phyloP scores from a whole-genome alignment of 1,284 basidiomycete species.

The Xerocomus nothofagi region DNA sequence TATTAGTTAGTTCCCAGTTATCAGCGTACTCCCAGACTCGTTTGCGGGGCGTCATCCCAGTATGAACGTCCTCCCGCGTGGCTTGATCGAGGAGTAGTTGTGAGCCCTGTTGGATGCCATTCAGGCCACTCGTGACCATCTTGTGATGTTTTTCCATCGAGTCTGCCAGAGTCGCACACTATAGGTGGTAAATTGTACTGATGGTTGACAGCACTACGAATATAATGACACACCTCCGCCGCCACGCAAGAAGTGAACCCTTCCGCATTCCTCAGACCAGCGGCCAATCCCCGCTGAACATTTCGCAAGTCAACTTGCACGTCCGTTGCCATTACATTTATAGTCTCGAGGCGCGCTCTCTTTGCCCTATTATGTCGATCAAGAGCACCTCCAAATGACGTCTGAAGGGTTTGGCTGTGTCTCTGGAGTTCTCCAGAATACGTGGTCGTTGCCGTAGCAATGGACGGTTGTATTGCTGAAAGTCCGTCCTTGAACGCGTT shows the following conservation, averaged over 20 bases:
- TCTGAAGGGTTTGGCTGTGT: constrained; percentile 45
- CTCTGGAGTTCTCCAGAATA: constrained; percentile 56
- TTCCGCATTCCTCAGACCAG: constrained; percentile 53
- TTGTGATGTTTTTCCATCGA: constrained; percentile 44
- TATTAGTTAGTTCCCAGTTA: constrained; percentile 66
- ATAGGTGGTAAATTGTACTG: neutral
- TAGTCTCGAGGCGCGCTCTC: constrained; percentile 62
- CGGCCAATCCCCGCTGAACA: constrained; percentile 49
- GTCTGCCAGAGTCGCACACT: constrained; percentile 44
- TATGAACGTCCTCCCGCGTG: constrained; percentile 58
- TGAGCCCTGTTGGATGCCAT: constrained; percentile 49
- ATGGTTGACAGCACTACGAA: neutral
- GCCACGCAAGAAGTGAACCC: constrained; percentile 43
- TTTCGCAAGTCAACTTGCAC: constrained; percentile 52
- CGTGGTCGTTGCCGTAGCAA: constrained; percentile 49
- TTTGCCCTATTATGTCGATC: constrained; percentile 64
- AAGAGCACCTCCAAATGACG: constrained; percentile 50
- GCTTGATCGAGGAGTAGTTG: constrained; percentile 58
- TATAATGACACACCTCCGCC: constrained; percentile 46
- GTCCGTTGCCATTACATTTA: constrained; percentile 47
- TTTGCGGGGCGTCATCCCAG: constrained; percentile 72
- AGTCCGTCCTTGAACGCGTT: constrained; percentile 46
- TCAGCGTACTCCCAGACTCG: constrained; percentile 65
- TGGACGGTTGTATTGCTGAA: constrained; percentile 44
- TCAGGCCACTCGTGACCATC: constrained; percentile 42